These are phyloP conservation scores for Exophiala aquamarina DNA, from an alignment of 2,329 filamentous ascomycete genomes.

Conservation along the genomic window DNA sequence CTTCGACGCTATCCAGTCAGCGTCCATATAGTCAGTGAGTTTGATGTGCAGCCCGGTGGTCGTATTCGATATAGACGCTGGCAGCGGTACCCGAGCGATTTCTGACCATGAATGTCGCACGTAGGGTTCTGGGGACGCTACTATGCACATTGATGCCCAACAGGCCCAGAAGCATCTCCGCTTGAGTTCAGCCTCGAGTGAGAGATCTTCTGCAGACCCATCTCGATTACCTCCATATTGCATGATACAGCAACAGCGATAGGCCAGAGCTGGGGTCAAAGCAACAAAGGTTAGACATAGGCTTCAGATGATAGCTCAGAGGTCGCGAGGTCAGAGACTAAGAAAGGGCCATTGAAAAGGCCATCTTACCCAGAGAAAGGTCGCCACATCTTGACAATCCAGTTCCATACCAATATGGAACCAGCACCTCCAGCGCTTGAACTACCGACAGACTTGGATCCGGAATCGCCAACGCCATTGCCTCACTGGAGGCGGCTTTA, in stretches of 20 bases:
- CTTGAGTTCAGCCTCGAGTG: constrained; percentile 1
- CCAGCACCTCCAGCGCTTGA: not conserved
- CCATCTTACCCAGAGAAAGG: constrained; percentile 2
- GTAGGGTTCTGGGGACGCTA: constrained; percentile 2
- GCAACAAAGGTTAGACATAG: too few species aligned
- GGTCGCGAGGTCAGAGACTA: too few species aligned
- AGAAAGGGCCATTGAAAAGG: too few species aligned
- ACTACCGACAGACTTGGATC: not conserved
- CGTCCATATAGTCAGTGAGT: not conserved
- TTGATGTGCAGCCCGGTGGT: not conserved
- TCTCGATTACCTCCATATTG: not conserved
- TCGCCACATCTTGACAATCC: not conserved
- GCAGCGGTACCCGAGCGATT: not conserved
- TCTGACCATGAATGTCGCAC: not conserved
- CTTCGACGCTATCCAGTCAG: not conserved
- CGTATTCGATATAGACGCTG: not conserved
- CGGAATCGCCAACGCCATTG: not conserved
- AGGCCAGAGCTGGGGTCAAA: not conserved
- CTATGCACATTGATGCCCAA: constrained; percentile 2
- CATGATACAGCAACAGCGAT: constrained; percentile 1
- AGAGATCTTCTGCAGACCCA: not conserved
- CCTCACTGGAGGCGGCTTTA: not conserved
- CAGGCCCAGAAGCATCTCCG: constrained; percentile 1
- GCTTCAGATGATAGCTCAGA: too few species aligned
- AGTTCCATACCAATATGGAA: not conserved